Percentiles rank a stretch among this genome's conserved stretches.
Evolutionary conservation across 768 basidiomycete species (phyloP).

Genomic region (Rhodotorula taiwanensis): DNA sequence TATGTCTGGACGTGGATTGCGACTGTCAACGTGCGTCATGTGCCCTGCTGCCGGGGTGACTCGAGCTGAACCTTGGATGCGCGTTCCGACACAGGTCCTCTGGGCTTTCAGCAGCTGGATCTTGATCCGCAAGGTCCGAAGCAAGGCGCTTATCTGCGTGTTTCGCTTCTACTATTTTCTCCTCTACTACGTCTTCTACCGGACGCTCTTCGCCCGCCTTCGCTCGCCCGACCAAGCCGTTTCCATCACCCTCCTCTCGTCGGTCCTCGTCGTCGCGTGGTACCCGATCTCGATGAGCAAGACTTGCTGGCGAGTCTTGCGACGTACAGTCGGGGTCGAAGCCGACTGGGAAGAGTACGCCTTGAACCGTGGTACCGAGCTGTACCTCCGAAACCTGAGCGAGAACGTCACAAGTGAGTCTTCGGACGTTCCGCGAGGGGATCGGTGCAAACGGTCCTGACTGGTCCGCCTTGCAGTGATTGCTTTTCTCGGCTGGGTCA

Average conservation of each 20-base stretch:
- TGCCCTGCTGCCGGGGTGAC: not conserved
- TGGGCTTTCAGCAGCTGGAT: slow-evolving; percentile 45
- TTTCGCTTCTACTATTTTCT: slow-evolving; percentile 44
- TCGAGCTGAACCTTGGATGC: not conserved
- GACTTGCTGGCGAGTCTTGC: slow-evolving; percentile 44
- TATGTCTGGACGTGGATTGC: slow-evolving; percentile 49
- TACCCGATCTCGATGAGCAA: slow-evolving; percentile 48
- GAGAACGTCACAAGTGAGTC: slow-evolving; percentile 47
- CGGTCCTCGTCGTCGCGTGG: slow-evolving; percentile 43
- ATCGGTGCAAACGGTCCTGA: not conserved
- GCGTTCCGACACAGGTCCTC: slow-evolving; percentile 34
- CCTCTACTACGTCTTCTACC: slow-evolving; percentile 27
- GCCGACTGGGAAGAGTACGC: slow-evolving; percentile 46
- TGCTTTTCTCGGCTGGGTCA: slow-evolving; percentile 44
- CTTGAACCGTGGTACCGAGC: slow-evolving; percentile 26
- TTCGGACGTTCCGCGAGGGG: slow-evolving; percentile 18
- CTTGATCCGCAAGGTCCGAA: slow-evolving; percentile 46
- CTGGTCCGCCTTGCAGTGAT: slow-evolving; percentile 11
- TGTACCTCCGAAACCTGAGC: slow-evolving; percentile 47
- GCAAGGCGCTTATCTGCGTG: slow-evolving; percentile 46
- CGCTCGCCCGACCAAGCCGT: slow-evolving; percentile 45
- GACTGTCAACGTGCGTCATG: slow-evolving; percentile 37
- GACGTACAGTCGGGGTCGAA: slow-evolving; percentile 43
- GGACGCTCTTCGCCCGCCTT: slow-evolving; percentile 46
- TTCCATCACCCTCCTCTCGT: slow-evolving; percentile 46